phyloP scores from a whole-genome alignment of 129 eudicot genomes.

The Pseudognaphalium luteoalbum region DNA sequence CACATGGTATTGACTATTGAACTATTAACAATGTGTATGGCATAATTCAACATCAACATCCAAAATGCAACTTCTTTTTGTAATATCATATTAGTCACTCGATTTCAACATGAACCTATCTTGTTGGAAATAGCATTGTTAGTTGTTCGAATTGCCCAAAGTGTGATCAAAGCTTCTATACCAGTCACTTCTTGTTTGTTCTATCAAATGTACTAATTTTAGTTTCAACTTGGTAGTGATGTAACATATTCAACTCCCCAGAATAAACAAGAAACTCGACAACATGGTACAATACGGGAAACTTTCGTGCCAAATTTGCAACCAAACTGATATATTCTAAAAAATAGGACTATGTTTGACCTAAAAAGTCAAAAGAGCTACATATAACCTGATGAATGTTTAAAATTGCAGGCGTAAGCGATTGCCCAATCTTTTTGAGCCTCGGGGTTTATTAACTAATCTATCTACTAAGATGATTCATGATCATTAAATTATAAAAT shows the following conservation, averaged over 20 bases:
- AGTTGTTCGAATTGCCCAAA: not conserved
- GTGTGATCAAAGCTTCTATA: not conserved
- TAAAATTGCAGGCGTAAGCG: constrained; percentile 25
- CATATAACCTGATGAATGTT: constrained; percentile 12
- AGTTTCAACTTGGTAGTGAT: not conserved
- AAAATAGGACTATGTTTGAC: constrained; percentile 16
- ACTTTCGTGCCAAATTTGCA: constrained; percentile 9
- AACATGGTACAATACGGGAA: constrained; percentile 7
- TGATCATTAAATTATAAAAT: not conserved
- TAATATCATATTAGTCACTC: too few relatives aligned
- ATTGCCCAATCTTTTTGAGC: constrained; percentile 17
- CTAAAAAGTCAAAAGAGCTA: constrained; percentile 21
- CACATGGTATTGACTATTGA: not conserved
- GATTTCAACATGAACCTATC: not conserved
- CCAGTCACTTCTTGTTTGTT: not conserved
- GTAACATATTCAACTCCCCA: not conserved
- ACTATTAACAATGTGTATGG: not conserved
- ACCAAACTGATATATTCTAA: not conserved
- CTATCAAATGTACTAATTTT: not conserved
- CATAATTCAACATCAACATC: not conserved
- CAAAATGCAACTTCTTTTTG: not conserved
- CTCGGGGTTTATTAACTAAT: constrained; percentile 5
- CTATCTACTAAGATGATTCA: constrained; percentile 14
- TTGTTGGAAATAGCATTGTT: not conserved
- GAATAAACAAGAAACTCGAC: not conserved